phyloP scores from a whole-genome alignment of 2,329 filamentous ascomycete genomes.

The Coniella lustricola region DNA sequence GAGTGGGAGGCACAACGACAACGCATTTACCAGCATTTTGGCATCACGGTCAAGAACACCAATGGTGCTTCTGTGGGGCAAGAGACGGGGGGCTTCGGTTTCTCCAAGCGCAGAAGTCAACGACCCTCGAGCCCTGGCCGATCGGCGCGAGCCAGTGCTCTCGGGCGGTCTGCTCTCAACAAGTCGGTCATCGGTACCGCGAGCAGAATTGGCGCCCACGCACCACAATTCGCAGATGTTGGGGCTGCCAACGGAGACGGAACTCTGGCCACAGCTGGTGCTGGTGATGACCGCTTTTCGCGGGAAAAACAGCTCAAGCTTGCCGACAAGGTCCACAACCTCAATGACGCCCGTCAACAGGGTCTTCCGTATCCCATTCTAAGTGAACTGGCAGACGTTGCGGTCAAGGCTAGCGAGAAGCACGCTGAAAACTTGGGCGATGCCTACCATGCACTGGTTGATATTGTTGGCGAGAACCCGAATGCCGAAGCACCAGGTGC shows the following conservation, averaged over 20 bases:
- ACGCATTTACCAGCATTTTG: conserved; percentile 94
- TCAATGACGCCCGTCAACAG: conserved; percentile 70
- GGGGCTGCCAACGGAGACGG: conserved; percentile 45
- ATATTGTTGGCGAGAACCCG: conserved; percentile 68
- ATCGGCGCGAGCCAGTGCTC: conserved; percentile 46
- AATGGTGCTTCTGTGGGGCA: conserved; percentile 27
- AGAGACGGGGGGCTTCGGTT: conserved; percentile 52
- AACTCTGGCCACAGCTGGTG: conserved; percentile 37
- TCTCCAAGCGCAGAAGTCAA: conserved; percentile 43
- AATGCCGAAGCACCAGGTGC: conserved; percentile 52
- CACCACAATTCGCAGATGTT: conserved; percentile 61
- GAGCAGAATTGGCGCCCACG: conserved; percentile 58
- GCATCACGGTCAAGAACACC: conserved; percentile 58
- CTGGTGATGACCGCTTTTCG: conserved; percentile 67
- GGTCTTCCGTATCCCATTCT: conserved; percentile 62
- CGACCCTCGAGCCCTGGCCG: conserved; percentile 26
- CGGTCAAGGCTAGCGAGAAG: conserved; percentile 61
- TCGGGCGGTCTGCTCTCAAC: conserved; percentile 60
- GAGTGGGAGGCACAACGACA: conserved; percentile 94
- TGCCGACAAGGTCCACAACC: conserved; percentile 67
- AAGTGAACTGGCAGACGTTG: conserved; percentile 67
- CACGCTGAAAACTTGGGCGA: conserved; percentile 70
- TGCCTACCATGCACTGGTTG: conserved; percentile 73
- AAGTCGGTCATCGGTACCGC: conserved; percentile 84
- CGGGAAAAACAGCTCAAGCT: conserved; percentile 81